A percentile compares a stretch with the other conserved stretches of the same genome.
Evolutionary conservation across 2,329 filamentous ascomycete species (phyloP).

Genomic region (Colletotrichum kahawae): DNA sequence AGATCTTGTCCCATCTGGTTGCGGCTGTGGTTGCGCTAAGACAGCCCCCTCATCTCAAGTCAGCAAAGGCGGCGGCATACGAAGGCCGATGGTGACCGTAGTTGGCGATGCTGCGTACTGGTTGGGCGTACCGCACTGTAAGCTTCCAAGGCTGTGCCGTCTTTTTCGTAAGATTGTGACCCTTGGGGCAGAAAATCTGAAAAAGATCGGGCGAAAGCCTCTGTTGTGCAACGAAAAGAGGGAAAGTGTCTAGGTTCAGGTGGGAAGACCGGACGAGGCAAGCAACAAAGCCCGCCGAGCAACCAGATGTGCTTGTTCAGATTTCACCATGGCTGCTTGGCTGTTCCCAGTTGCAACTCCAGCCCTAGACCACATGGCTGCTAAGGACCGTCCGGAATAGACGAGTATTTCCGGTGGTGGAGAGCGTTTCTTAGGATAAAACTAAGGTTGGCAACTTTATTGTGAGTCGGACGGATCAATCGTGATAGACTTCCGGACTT

Average conservation of each 20-base stretch:
- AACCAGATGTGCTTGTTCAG: background rate
- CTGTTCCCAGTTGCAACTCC: background rate
- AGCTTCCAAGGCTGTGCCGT: background rate
- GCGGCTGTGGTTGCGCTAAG: background rate
- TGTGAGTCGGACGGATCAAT: background rate
- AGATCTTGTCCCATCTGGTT: background rate
- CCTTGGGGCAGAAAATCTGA: background rate
- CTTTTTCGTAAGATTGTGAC: background rate
- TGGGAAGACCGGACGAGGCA: background rate
- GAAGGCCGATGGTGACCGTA: background rate
- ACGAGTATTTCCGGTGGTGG: background rate
- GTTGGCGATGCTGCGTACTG: background rate
- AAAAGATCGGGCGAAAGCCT: background rate
- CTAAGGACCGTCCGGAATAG: background rate
- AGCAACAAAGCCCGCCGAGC: background rate
- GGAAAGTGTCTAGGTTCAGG: background rate
- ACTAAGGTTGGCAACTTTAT: background rate
- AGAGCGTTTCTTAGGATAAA: background rate
- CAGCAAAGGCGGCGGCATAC: background rate
- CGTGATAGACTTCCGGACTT: background rate
- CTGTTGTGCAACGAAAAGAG: background rate
- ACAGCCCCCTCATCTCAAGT: background rate
- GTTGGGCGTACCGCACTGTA: background rate
- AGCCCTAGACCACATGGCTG: background rate
- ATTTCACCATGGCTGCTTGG: background rate